Evolutionary conservation across 83 land plant genomes (phyloP).

Genomic region (Diphasiastrum complanatum): DNA sequence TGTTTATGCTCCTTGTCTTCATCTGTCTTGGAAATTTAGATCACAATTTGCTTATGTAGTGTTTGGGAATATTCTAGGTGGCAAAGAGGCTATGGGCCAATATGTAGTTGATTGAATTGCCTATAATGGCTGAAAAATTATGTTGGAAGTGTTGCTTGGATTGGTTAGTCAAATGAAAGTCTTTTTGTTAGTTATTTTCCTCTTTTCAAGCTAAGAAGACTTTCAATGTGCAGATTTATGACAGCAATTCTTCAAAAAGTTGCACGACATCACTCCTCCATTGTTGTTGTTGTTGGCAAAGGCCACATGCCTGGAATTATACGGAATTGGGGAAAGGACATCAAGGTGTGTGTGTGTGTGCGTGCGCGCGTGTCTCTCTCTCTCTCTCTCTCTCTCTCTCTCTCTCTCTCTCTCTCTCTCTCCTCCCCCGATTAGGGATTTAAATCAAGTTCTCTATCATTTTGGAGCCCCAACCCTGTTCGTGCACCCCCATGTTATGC

Average conservation of each 20-base stretch:
- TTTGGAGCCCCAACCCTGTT: too few relatives aligned
- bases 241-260: slow-evolving; percentile 52
- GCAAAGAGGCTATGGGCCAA: background rate
- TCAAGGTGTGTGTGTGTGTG: too few relatives aligned
- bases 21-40: too few relatives aligned
- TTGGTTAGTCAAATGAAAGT: too few relatives aligned
- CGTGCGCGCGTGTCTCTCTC: slow-evolving; percentile 30
- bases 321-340: slow-evolving; percentile 65
- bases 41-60: background rate
- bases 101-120: background rate
- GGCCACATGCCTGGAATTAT: slow-evolving; percentile 83
- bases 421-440: slow-evolving; percentile 2
- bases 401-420: background rate
- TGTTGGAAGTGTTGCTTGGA: too few relatives aligned
- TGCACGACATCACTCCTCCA: slow-evolving; percentile 60
- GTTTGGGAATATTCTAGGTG: background rate
- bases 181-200: too few relatives aligned
- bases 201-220: background rate
- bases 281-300: slow-evolving; percentile 94
- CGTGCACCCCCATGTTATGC: too few relatives aligned
- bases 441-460: too few relatives aligned
- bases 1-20: too few relatives aligned
- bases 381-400: background rate
- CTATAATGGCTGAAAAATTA: background rate
- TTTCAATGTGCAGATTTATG: slow-evolving; percentile 65